Conservation (phyloP, 768 basidiomycete species). For the Sporobolomyces roseus region DNA sequence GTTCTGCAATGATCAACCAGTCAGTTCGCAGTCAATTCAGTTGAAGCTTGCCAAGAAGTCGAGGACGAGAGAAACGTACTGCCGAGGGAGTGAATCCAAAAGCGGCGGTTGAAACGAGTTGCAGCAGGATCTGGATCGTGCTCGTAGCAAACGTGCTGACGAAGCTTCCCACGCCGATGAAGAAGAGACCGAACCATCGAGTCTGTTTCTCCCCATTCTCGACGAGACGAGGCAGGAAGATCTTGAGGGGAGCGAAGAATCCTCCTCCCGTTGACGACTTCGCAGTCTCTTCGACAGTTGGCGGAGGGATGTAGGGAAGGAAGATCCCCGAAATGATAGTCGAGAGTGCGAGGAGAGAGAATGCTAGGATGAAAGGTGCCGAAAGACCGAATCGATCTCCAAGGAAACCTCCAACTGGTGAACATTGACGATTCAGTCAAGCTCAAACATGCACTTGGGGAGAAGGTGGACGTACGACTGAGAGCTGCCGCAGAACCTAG, state of each 20-base stretch:
- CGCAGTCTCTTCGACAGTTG: not conserved
- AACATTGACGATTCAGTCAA: not conserved
- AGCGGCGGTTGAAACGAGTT: constrained; percentile 46
- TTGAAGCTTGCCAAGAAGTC: no score
- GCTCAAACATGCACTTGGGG: not conserved
- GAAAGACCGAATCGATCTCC: constrained; percentile 41
- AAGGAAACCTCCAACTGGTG: constrained; percentile 35
- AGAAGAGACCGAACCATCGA: constrained; percentile 36
- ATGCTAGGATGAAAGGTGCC: constrained; percentile 47
- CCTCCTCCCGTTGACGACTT: constrained; percentile 23
- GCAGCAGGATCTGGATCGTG: constrained; percentile 46
- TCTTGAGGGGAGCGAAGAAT: constrained; percentile 44
- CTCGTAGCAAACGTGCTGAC: constrained; percentile 46
- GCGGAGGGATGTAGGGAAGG: constrained; percentile 47
- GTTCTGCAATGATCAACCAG: constrained; percentile 16
- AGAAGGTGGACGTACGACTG: constrained; percentile 33
- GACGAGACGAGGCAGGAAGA: constrained; percentile 42
- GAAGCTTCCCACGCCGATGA: constrained; percentile 46
- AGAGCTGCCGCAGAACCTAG: constrained; percentile 44
- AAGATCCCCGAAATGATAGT: constrained; percentile 40
- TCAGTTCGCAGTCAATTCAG: no score
- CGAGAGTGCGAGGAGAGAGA: constrained; percentile 43
- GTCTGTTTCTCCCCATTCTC: constrained; percentile 21
- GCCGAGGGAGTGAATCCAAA: constrained; percentile 43
- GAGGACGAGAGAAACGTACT: not conserved